Conservation (phyloP, 805 yeast species). For the Lachancea nothofagi region DNA sequence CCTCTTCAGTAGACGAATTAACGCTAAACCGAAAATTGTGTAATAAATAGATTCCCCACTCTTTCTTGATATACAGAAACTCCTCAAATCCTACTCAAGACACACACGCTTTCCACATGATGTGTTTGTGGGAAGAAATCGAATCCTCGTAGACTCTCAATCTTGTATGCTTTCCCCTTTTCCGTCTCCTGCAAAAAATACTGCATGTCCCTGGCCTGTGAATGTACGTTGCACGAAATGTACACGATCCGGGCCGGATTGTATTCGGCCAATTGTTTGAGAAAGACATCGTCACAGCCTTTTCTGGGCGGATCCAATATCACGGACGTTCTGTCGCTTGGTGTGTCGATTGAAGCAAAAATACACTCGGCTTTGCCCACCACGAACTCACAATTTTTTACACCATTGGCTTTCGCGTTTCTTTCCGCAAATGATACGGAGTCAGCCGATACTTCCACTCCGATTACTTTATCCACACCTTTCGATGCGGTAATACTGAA, state of each 20-base stretch:
- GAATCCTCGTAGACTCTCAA: slow-evolving; percentile 86
- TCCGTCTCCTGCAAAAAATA: slow-evolving; percentile 66
- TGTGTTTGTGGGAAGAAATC: slow-evolving; percentile 96
- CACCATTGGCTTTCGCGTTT: slow-evolving; percentile 71
- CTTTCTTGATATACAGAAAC: not conserved
- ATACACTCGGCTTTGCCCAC: slow-evolving; percentile 91
- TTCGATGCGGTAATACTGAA: slow-evolving; percentile 82
- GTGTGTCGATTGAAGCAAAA: slow-evolving; percentile 72
- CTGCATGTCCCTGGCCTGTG: slow-evolving; percentile 92
- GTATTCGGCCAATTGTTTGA: slow-evolving; percentile 78
- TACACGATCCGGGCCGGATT: slow-evolving; percentile 86
- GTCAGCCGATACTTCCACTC: slow-evolving; percentile 91
- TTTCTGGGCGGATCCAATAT: slow-evolving; percentile 96
- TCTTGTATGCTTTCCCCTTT: slow-evolving; percentile 54
- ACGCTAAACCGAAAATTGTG: too few species aligned
- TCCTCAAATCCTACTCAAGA: slow-evolving; percentile 38
- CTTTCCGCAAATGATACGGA: slow-evolving; percentile 80
- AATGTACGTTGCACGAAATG: slow-evolving; percentile 94
- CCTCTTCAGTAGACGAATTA: too few species aligned
- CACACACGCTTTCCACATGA: slow-evolving; percentile 86
- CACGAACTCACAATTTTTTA: slow-evolving; percentile 75
- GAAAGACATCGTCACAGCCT: slow-evolving; percentile 87
- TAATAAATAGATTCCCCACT: not conserved
- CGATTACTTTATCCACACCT: slow-evolving; percentile 78
- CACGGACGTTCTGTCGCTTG: slow-evolving; percentile 73